phyloP scores from a whole-genome alignment of 306 rosid species.

The Cyclanthera cordifolia region DNA sequence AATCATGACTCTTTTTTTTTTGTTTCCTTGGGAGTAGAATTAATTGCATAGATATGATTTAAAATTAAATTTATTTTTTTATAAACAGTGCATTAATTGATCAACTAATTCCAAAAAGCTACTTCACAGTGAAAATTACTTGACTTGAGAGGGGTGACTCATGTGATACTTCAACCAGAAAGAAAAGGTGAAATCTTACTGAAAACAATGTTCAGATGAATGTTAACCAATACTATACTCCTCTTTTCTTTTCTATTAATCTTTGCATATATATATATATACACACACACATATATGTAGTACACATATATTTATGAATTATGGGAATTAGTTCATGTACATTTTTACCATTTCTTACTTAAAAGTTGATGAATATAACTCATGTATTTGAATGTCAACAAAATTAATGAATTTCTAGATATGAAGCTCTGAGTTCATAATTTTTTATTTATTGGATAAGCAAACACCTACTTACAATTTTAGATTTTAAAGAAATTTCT shows the following conservation, averaged over 20 bases:
- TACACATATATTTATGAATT: too few relatives aligned
- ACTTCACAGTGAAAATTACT: background rate
- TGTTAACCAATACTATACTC: background rate
- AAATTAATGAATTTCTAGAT: too few relatives aligned
- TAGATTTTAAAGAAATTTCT: too few relatives aligned
- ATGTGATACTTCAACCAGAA: slow-evolving; percentile 6
- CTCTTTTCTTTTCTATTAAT: background rate
- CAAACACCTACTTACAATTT: too few relatives aligned
- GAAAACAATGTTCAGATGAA: slow-evolving; percentile 8
- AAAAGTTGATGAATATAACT: too few relatives aligned
- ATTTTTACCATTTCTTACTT: too few relatives aligned
- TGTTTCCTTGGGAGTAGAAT: background rate
- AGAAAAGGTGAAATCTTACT: background rate
- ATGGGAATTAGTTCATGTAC: too few relatives aligned
- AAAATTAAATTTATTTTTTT: background rate
- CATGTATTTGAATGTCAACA: too few relatives aligned
- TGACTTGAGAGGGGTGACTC: slow-evolving; percentile 9
- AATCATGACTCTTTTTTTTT: background rate
- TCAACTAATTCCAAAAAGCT: slow-evolving; percentile 3
- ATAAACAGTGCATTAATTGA: slow-evolving; percentile 6
- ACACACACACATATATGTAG: too few relatives aligned
- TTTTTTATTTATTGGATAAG: too few relatives aligned
- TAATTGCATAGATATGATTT: background rate
- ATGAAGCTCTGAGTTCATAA: too few relatives aligned
- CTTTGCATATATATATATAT: too few relatives aligned